phyloP scores from a whole-genome alignment of 2,329 filamentous ascomycete species.

The Fusarium subglutinans region DNA sequence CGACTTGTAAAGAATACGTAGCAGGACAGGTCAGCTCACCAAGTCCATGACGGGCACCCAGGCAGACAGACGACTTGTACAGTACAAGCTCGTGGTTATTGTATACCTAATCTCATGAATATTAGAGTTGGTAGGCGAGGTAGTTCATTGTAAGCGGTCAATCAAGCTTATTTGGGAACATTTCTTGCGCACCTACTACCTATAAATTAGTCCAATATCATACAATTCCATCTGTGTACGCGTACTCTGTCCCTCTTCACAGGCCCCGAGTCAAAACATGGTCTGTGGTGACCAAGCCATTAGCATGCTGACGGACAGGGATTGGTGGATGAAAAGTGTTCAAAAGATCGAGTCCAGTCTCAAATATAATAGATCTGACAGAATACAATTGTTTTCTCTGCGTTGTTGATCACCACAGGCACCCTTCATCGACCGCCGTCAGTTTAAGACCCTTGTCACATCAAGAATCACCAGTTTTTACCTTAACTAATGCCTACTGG shows the following conservation, averaged over 20 bases:
- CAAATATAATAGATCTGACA: neutral
- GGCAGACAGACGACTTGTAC: neutral
- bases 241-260: neutral
- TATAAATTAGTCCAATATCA: neutral
- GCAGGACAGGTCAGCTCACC: neutral
- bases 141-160: neutral
- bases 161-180: neutral
- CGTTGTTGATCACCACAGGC: neutral
- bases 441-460: slow-evolving; percentile 3
- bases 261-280: neutral
- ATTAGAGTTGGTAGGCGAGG: neutral
- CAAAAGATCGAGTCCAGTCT: neutral
- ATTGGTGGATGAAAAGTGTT: neutral
- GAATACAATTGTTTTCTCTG: neutral
- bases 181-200: neutral
- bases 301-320: neutral
- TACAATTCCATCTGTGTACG: neutral
- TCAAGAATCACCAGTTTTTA: neutral
- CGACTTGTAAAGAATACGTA: neutral
- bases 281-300: neutral
- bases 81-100: neutral
- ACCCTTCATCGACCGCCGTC: neutral
- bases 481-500: slow-evolving; percentile 1
- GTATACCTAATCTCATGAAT: neutral
- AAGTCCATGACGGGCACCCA: slow-evolving; percentile 9